Evolutionary conservation across 768 basidiomycete species (phyloP).

Genomic region (Gloeopeniophorella convolvens): DNA sequence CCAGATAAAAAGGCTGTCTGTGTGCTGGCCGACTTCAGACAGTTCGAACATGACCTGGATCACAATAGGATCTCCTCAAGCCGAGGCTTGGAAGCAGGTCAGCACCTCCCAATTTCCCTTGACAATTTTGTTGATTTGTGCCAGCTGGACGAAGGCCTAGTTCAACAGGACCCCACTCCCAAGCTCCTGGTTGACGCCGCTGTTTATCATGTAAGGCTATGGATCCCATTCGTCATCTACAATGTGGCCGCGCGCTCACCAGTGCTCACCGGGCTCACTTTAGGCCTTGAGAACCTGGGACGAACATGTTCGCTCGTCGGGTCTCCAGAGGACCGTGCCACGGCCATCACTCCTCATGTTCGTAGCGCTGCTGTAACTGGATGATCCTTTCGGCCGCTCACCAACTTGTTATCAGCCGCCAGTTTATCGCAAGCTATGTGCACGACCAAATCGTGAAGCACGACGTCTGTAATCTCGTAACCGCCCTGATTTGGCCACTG

Average conservation of each 20-base stretch:
- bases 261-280: too few relatives aligned
- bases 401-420: constrained; percentile 12
- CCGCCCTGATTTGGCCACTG: neutral
- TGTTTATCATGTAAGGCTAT: constrained; percentile 16
- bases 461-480: constrained; percentile 10
- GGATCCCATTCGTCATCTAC: too few relatives aligned
- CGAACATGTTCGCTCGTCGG: constrained; percentile 11
- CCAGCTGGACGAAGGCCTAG: constrained; percentile 9
- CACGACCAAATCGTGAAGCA: constrained; percentile 19
- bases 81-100: constrained; percentile 13
- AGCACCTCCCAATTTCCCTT: neutral
- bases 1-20: constrained; percentile 7
- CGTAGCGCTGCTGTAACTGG: neutral
- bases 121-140: neutral
- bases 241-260: too few relatives aligned
- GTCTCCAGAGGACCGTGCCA: constrained; percentile 15
- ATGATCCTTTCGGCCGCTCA: constrained; percentile 8
- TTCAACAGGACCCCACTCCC: constrained; percentile 13
- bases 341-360: constrained; percentile 14
- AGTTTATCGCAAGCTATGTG: constrained; percentile 17
- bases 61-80: constrained; percentile 9
- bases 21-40: neutral
- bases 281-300: constrained; percentile 18
- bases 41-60: constrained; percentile 17
- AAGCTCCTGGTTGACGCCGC: constrained; percentile 15